Conservation (phyloP, 306 rosid species). For the Prunus davidiana region DNA sequence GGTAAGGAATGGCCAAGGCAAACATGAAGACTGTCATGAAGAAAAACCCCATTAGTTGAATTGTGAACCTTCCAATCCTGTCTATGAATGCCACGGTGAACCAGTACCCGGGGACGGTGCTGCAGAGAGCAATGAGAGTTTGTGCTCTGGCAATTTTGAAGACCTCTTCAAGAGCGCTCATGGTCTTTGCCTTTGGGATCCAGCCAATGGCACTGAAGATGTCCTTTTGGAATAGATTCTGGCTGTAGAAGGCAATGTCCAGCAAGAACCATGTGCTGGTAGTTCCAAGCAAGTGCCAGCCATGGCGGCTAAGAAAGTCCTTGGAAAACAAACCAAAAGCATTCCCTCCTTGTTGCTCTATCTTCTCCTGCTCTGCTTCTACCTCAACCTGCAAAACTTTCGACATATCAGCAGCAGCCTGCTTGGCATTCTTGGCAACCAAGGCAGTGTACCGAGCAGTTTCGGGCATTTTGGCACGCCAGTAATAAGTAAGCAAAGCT, state of each 20-base stretch:
- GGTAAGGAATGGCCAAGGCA: conserved; percentile 77
- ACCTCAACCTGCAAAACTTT: conserved; percentile 66
- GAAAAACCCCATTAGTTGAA: conserved; percentile 76
- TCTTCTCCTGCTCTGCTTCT: conserved; percentile 39
- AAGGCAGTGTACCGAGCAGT: conserved; percentile 92
- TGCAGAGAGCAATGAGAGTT: conserved; percentile 83
- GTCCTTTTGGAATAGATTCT: conserved; percentile 87
- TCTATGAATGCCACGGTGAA: conserved; percentile 80
- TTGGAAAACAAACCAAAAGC: conserved; percentile 61
- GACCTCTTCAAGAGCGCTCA: conserved; percentile 82
- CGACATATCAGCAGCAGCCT: conserved; percentile 84
- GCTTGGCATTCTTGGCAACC: conserved; percentile 69
- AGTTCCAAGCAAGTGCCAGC: conserved; percentile 75
- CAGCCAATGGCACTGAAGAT: conserved; percentile 82
- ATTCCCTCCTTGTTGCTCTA: conserved; percentile 27
- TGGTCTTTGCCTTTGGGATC: conserved; percentile 65
- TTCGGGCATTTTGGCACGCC: conserved; percentile 89
- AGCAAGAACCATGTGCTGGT: conserved; percentile 76
- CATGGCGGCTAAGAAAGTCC: conserved; percentile 59
- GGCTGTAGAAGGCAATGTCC: conserved; percentile 88
- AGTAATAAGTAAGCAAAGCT: conserved; percentile 67
- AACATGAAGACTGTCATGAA: conserved; percentile 94
- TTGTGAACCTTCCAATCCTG: conserved; percentile 58
- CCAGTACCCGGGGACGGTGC: conserved; percentile 91
- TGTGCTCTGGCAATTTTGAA: conserved; percentile 72